Base-by-base conservation (phyloP, 805 yeast genomes). In the Kluyveromyces aestuarii region DNA sequence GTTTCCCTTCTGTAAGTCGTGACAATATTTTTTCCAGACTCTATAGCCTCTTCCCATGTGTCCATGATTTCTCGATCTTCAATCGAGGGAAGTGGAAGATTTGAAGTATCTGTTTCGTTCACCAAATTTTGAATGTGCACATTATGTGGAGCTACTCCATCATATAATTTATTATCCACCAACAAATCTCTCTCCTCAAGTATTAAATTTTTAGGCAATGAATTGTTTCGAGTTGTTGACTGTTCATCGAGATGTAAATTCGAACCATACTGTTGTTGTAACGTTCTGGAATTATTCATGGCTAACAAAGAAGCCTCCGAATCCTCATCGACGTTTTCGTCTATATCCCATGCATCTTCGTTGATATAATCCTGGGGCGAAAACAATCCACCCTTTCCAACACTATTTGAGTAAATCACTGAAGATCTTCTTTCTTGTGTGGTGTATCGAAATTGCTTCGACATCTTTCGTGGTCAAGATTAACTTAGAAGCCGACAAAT, bases 1-100 rank as follows among this genome's bases (percentile, higher is more conserved):
- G 72, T 67, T 39, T 77, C 81, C 46, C 75, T 71, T 54, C 72
- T 73, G 39, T 55, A 59, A 11, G 67, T 52, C 0, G 67, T 59
- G 14, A 49, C 50, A 8, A 64, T 63, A 11, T 37, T 30, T 47
- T 60, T 60, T 5, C 68, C 67, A 17, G 59, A 51, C 27, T 63
- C 61, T 19, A 64, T 55, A 8, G 66, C 68, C 11, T 54, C 50
- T 40, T 63, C 62, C 69, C 68, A 64, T 9, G 60, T 52, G 35
- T 53, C 48, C 16, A 53, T 55, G 16, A 64, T 51, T 40, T 61
- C 64, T 16, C 47, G 47, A 16, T 51, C 51, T 9, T 44, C 49
- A n/a, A 37, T 18, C 21, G 48, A 46, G 2, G 39, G 17, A 7
- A 19, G 40, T 10, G 39, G 37, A 21, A 37, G 36, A 11, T 33